Conservation (phyloP, 31 red algal species). For the Odonthalia washingtoniensis region DNA sequence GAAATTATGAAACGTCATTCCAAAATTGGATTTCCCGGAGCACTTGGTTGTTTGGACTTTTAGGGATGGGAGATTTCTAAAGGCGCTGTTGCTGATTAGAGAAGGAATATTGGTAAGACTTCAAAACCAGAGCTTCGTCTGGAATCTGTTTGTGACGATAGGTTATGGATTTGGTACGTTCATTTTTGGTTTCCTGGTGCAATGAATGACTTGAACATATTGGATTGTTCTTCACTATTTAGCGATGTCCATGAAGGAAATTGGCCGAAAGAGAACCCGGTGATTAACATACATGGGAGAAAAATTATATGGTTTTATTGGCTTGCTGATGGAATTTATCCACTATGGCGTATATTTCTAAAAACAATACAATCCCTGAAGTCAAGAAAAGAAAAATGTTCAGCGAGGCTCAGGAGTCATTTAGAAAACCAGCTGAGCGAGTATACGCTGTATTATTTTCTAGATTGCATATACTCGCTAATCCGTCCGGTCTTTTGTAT, state of each 20-base stretch:
- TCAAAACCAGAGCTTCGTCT: neutral
- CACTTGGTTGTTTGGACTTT: conserved; percentile 25
- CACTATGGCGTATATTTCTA: conserved; percentile 41
- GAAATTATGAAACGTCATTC: conserved; percentile 19
- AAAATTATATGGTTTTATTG: conserved; percentile 35
- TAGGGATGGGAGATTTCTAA: neutral
- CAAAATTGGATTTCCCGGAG: conserved; percentile 1
- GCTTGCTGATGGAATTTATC: no score
- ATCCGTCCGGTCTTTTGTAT: neutral
- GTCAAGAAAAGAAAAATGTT: conserved; percentile 28
- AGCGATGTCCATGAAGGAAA: neutral
- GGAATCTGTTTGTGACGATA: conserved; percentile 10
- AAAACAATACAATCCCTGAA: conserved; percentile 18
- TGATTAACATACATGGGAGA: neutral
- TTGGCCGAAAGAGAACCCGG: neutral
- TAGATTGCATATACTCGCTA: conserved; percentile 14
- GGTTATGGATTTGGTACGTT: no score
- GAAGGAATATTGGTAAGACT: conserved; percentile 15
- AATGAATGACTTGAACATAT: conserved; percentile 30
- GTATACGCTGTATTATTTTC: conserved; percentile 29
- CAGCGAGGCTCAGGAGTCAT: neutral
- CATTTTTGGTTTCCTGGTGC: neutral
- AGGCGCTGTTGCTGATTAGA: neutral
- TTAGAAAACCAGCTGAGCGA: conserved; percentile 9
- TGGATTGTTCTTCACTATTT: conserved; percentile 30